Base-by-base conservation (phyloP, 768 basidiomycete species). In the Agaricus blazei region DNA sequence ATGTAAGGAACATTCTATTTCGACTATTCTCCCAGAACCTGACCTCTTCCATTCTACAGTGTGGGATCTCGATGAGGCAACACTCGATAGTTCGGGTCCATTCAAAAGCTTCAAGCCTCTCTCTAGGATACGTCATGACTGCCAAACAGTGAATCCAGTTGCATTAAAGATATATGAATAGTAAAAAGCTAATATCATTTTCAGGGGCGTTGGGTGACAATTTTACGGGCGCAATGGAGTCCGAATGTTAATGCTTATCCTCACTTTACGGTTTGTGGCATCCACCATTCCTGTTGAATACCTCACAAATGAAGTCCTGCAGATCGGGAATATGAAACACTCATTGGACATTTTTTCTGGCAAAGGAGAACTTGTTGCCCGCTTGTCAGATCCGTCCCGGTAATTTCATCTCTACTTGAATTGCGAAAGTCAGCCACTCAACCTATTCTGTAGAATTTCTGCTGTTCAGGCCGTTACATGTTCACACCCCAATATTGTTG, bases 401-500 rank as follows among this genome's bases (percentile, higher is more conserved):
- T 88, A 63, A 41, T 77, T 43, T 8, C 47, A 27, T 36, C 29
- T 26, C 44, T 38, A 44, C 29, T 11, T 34, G 7, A 6, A 4
- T 34, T 6, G 11, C 34, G 8, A 6, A n/a, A 42, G 15, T 49
- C 23, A 60, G 29, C 57, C 53, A 26, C 48, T 51, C 51, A 61
- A 47, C 12, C 29, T 34, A 26, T 36, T 12, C 26, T 31, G 45
- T 58, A 91, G 88, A 59, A 85, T 93, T 57, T 81, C 87, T 23
- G 90, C 91, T 1, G 85, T 87, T 3, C 91, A 92, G 68, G 90
- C 91, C n/a, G 91, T 93, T n/a, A 90, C 91, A 7, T 88, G 86
- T 61, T 90, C 88, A 12, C 91, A 93, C 66, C 90, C 91, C 0
- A 84, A 65, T 53, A 70, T 89, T 23, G 75, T 89, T 2, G 89